Conservation (phyloP, 2,329 filamentous ascomycete genomes). For the Mycogone perniciosa region DNA sequence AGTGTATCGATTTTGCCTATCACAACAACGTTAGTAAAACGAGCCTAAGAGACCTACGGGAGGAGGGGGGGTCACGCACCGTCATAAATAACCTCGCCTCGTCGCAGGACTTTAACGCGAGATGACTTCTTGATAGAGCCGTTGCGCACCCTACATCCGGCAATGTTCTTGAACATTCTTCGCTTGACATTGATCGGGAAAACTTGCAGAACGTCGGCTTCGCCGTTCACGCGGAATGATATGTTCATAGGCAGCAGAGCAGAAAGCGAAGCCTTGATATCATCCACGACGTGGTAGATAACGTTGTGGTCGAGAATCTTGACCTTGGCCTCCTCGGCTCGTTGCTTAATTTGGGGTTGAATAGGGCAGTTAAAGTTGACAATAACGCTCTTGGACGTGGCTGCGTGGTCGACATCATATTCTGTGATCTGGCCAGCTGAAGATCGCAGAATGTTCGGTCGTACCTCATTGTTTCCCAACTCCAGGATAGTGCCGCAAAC, state of each 20-base stretch:
- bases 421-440: conserved; percentile 73
- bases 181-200: conserved; percentile 80
- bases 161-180: conserved; percentile 65
- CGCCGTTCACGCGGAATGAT: conserved; percentile 67
- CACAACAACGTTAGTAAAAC: background rate
- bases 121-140: conserved; percentile 60
- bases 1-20: conserved; percentile 72
- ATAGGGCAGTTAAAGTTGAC: conserved; percentile 79
- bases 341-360: conserved; percentile 58
- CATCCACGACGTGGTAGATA: conserved; percentile 74
- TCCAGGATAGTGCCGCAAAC: conserved; percentile 70
- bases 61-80: conserved; percentile 50
- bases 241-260: conserved; percentile 62
- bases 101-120: conserved; percentile 66
- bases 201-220: conserved; percentile 76
- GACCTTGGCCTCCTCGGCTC: conserved; percentile 67
- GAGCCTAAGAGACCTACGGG: too few relatives aligned
- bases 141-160: conserved; percentile 82
- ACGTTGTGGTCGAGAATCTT: conserved; percentile 78
- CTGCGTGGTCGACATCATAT: conserved; percentile 84
- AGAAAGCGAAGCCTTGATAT: conserved; percentile 61
- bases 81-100: conserved; percentile 67
- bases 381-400: conserved; percentile 66
- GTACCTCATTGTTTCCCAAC: conserved; percentile 80
- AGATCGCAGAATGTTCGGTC: conserved; percentile 67